phyloP scores from a whole-genome alignment of 345 rosid genomes.

The Salix caprea region DNA sequence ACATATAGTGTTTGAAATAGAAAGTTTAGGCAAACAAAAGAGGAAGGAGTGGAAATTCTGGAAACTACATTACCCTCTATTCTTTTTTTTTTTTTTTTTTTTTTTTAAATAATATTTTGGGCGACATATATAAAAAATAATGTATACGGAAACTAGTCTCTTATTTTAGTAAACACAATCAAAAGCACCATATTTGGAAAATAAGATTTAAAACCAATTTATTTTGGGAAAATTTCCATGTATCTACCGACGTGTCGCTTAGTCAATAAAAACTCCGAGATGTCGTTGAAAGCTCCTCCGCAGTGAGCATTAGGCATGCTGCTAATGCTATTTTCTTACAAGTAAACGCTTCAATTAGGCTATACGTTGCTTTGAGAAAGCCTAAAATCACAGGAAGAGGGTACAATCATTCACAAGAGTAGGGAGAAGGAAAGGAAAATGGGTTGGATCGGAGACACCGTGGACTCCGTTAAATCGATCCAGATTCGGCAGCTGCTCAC shows the following conservation, averaged over 20 bases:
- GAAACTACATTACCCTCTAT: no score
- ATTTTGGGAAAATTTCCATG: neutral
- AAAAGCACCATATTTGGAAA: neutral
- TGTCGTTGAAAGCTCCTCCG: neutral
- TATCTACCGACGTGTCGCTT: neutral
- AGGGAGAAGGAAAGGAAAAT: constrained; percentile 19
- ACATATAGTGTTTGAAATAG: no score
- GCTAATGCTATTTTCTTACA: neutral
- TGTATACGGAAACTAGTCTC: no score
- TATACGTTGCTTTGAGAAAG: neutral
- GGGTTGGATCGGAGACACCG: constrained; percentile 77
- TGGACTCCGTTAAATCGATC: constrained; percentile 69
- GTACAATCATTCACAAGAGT: neutral
- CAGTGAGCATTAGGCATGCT: no score
- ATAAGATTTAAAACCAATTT: no score
- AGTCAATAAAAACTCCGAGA: neutral
- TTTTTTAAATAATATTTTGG: no score
- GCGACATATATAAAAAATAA: no score
- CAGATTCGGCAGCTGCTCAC: constrained; percentile 85
- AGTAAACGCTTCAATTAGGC: no score
- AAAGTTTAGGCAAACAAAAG: no score
- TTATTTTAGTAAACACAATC: no score
- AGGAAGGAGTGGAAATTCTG: no score
- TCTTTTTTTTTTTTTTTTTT: no score
- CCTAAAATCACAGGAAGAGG: neutral